These are phyloP conservation scores for Lablab purpureus DNA, from an alignment of 306 rosid genomes.

Conservation along the genomic window DNA sequence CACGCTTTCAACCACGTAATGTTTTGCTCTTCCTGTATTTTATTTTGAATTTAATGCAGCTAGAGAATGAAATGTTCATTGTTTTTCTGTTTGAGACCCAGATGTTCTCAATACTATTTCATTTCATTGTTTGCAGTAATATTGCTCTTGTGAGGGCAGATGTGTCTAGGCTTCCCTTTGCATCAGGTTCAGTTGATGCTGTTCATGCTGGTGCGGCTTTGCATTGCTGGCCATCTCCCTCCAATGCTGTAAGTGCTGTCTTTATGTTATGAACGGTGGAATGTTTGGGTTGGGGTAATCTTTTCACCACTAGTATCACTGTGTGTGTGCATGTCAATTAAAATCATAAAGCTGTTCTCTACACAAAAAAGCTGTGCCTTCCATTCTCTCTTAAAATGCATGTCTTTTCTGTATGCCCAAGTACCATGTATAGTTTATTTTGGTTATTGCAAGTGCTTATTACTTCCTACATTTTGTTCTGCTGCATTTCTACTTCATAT, in stretches of 20 bases:
- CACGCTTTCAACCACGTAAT: constrained; percentile 62
- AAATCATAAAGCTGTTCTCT: constrained; percentile 21
- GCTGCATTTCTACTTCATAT: constrained; percentile 25
- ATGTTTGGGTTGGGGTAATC: constrained; percentile 29
- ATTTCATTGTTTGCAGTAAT: constrained; percentile 67
- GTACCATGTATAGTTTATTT: constrained; percentile 1
- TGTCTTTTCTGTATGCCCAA: constrained; percentile 6
- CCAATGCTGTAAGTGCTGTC: constrained; percentile 82
- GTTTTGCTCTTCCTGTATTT: constrained; percentile 25
- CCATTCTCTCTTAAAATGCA: neutral
- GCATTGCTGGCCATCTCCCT: constrained; percentile 98
- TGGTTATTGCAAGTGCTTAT: neutral
- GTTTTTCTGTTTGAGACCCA: neutral
- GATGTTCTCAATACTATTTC: constrained; percentile 40
- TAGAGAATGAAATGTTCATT: constrained; percentile 19
- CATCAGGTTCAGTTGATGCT: constrained; percentile 87
- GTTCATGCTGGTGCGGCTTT: constrained; percentile 98
- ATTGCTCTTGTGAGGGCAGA: constrained; percentile 98
- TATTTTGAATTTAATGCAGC: constrained; percentile 16
- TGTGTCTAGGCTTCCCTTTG: constrained; percentile 90
- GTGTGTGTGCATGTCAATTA: neutral
- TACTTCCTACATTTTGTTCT: neutral
- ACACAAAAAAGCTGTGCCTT: neutral
- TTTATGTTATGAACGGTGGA: constrained; percentile 15
- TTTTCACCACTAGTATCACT: constrained; percentile 1